Conservation (phyloP, 768 basidiomycete genomes). For the Dioszegia aurantiaca region DNA sequence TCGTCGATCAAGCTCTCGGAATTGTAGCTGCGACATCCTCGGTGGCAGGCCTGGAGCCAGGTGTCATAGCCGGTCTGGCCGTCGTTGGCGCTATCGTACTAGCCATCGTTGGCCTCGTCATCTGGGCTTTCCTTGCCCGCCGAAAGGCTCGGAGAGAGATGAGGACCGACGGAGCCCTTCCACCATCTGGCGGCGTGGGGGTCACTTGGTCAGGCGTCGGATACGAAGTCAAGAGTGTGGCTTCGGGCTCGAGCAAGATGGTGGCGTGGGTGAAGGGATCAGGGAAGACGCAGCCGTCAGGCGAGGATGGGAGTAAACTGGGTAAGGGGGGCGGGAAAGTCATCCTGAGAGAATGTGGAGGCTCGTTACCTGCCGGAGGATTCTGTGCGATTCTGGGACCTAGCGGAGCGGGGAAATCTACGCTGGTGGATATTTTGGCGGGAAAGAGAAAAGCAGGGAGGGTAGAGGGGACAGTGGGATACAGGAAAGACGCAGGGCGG, state of each 20-base stretch:
- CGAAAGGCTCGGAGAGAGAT: conserved; percentile 59
- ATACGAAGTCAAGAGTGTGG: conserved; percentile 58
- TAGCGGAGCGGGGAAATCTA: conserved; percentile 87
- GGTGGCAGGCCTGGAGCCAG: conserved; percentile 62
- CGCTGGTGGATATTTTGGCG: conserved; percentile 84
- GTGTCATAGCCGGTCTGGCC: conserved; percentile 86
- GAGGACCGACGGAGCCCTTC: conserved; percentile 50
- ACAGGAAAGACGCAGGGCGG: conserved; percentile 51
- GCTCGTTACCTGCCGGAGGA: conserved; percentile 70
- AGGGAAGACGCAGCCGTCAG: not conserved
- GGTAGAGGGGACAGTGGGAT: conserved; percentile 64
- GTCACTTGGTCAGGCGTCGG: conserved; percentile 68
- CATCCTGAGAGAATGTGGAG: conserved; percentile 69
- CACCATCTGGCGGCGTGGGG: conserved; percentile 58
- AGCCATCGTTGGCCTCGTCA: conserved; percentile 61
- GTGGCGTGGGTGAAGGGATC: conserved; percentile 31
- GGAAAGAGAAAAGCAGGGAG: conserved; percentile 74
- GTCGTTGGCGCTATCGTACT: conserved; percentile 70
- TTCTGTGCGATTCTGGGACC: conserved; percentile 92
- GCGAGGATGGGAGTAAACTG: conserved; percentile 19
- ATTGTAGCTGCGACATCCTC: conserved; percentile 31
- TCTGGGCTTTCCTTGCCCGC: conserved; percentile 64
- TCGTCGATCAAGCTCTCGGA: conserved; percentile 62
- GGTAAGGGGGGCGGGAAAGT: conserved; percentile 57
- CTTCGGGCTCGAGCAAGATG: not conserved